Evolutionary conservation across 2,329 filamentous ascomycete species (phyloP).

Genomic region (Karstenula rhodostoma): DNA sequence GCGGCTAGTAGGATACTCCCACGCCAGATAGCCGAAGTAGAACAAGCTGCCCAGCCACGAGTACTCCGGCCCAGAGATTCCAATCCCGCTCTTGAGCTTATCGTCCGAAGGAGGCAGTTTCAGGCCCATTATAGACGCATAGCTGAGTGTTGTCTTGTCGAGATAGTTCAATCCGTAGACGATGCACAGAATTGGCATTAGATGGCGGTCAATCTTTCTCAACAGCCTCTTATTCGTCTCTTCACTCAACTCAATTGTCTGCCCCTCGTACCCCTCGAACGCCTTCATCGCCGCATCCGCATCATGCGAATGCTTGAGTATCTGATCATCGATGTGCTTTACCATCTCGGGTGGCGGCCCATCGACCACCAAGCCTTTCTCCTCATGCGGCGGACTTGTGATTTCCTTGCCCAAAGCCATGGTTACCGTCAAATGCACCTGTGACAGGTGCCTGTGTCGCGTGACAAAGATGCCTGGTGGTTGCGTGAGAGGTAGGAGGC

Average conservation of each 20-base stretch:
- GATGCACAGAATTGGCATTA: constrained; percentile 67
- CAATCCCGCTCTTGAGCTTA: constrained; percentile 51
- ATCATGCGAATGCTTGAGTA: constrained; percentile 62
- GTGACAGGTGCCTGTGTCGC: not conserved
- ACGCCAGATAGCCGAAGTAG: constrained; percentile 64
- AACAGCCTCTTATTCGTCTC: constrained; percentile 66
- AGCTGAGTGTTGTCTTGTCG: constrained; percentile 66
- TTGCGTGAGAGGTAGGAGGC: not conserved
- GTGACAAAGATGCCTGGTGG: not conserved
- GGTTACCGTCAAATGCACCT: not conserved
- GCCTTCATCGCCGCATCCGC: constrained; percentile 69
- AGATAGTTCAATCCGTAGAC: constrained; percentile 68
- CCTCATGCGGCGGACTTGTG: constrained; percentile 15
- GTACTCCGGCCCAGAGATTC: constrained; percentile 60
- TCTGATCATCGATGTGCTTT: constrained; percentile 34
- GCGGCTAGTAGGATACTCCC: constrained; percentile 72
- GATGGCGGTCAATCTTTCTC: constrained; percentile 68
- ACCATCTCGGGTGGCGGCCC: constrained; percentile 19
- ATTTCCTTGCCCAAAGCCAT: constrained; percentile 2
- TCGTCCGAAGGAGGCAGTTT: constrained; percentile 41
- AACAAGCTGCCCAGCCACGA: constrained; percentile 61
- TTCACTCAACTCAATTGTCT: constrained; percentile 62
- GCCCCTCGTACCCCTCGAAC: constrained; percentile 58
- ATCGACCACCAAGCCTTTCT: constrained; percentile 28
- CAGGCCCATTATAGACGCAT: constrained; percentile 61